phyloP scores from a whole-genome alignment of 768 basidiomycete species.

The Tulasnella calospora region DNA sequence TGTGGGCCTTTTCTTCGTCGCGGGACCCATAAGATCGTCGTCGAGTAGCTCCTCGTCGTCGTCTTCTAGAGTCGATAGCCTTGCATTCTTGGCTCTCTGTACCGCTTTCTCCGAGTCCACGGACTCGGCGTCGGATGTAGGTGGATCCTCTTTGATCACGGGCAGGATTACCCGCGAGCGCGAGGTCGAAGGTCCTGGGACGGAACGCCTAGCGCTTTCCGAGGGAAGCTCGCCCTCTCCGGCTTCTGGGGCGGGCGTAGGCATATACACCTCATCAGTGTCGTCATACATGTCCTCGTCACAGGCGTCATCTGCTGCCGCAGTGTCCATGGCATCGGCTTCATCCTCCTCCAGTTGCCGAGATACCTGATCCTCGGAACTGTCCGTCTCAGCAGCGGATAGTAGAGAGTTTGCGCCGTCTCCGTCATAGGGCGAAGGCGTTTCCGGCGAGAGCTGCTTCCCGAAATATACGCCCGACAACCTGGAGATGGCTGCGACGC shows the following conservation, averaged over 20 bases:
- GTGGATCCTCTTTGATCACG: not conserved
- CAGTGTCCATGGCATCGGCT: not conserved
- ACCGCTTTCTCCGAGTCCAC: slow-evolving; percentile 17
- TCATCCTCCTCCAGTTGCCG: not conserved
- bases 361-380: slow-evolving; percentile 6
- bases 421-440: not conserved
- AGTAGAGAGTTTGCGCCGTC: not conserved
- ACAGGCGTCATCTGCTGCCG: not conserved
- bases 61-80: slow-evolving; percentile 1
- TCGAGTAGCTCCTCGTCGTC: slow-evolving; percentile 17
- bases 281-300: not conserved
- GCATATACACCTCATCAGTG: not conserved
- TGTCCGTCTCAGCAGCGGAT: slow-evolving; percentile 4
- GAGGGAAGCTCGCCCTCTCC: not conserved
- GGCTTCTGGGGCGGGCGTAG: not conserved
- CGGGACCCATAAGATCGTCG: not conserved
- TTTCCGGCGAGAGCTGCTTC: not conserved
- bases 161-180: not conserved
- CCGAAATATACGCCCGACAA: not conserved
- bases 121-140: slow-evolving; percentile 14
- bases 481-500: not conserved
- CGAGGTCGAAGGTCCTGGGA: not conserved
- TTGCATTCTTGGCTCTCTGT: not conserved
- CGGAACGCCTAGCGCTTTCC: not conserved
- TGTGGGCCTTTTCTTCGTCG: not conserved